Base-by-base conservation (phyloP, 139 green algal genomes). In the Chlorella sp. region DNA sequence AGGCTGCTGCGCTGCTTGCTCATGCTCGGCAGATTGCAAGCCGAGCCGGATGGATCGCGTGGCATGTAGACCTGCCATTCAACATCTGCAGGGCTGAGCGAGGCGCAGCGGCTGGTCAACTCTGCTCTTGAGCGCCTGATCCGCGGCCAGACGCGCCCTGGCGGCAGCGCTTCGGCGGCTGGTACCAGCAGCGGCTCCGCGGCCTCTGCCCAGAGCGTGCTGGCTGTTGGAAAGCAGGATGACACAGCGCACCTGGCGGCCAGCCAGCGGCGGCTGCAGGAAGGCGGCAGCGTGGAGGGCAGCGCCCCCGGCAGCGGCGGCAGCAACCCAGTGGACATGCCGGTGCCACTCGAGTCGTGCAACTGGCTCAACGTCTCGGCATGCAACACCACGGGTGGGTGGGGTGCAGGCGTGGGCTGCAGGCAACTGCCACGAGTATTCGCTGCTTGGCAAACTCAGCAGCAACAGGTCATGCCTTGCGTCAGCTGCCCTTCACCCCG, bases 281-380 rank as follows among this genome's bases (percentile, higher is more conserved):
- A 43, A 8, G 24, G 41, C 8, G 46, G 73, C n/a, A 51, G 70
- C 43, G 38, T n/a, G n/a, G n/a, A n/a, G n/a, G n/a, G 22, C 44
- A 65, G 43, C 9, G 34, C n/a, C 14, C 6, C 30, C 44, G 65
- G 60, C 60, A 68, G 60, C 16, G 69, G 28, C 72, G 38, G 17
- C 36, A 6, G 62, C 78, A 83, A 81, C 51, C 70, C 77, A 6
- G 24, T 84, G 26, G 78, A 68, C 22, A 41, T 73, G 17, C 69
- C 44, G 40, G 24, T 86, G 28, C 26, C 16, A 24, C 76, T 94
- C 46, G 43, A 89, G 38, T 76, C 87, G 28, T 96, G 93, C 81
- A 58, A 73, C 46, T 85, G 92, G 65, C 77, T 92, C 32, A 96
- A 96, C 81, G 81, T 88, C 51, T 95, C 89, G 70, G 85, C 90